Base-by-base conservation (phyloP, 2,329 filamentous ascomycete genomes). In the Colletotrichum aenigma region DNA sequence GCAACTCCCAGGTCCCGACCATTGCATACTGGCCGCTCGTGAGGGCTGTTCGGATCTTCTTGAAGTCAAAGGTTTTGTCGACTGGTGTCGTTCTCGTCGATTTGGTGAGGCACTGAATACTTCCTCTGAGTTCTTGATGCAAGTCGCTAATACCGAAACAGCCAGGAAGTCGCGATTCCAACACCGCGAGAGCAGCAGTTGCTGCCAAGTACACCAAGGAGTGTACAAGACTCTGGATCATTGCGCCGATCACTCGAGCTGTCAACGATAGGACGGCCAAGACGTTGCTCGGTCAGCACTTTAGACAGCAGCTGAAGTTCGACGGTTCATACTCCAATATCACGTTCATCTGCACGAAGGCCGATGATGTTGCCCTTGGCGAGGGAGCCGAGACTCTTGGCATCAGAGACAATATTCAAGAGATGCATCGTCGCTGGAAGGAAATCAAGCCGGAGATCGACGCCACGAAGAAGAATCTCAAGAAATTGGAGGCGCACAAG, bases 271-370 rank as follows among this genome's bases (percentile, higher is more conserved):
- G 91, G 79, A 87, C 88, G 3, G 90, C 91, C 1, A 89, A 90
- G 72, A 87, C 85, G 0, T 82, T 93, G 2, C 83, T 93, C 9
- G 90, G 90, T 1, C 85, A 90, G 21, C 86, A 87, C 0, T 92
- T 92, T 83, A 91, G 89, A 78, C 85, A 88, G 0, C 91, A 93
- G 77, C 82, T 93, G 4, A 89, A 91, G 72, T 90, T 90, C 78
- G 91, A 93, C 74, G 89, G 89, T 3, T 86, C 84, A 0, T 90
- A 90, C 70, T 86, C 83, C 8, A 85, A 83, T 3, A 85, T 93
- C 4, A 92, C 90, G 0, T 93, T 93, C 75, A 90, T 93, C 16
- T 93, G 91, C 79, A 89, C 87, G 18, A 93, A 93, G 79, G 91
- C 90, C 1, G 92, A 93, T 77, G 90, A 93, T 64, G 91, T 93